A percentile compares a stretch with the other conserved stretches of the same genome.
Conservation (phyloP, 2,329 filamentous ascomycete genomes). For the Phyllosticta citribraziliensis region DNA sequence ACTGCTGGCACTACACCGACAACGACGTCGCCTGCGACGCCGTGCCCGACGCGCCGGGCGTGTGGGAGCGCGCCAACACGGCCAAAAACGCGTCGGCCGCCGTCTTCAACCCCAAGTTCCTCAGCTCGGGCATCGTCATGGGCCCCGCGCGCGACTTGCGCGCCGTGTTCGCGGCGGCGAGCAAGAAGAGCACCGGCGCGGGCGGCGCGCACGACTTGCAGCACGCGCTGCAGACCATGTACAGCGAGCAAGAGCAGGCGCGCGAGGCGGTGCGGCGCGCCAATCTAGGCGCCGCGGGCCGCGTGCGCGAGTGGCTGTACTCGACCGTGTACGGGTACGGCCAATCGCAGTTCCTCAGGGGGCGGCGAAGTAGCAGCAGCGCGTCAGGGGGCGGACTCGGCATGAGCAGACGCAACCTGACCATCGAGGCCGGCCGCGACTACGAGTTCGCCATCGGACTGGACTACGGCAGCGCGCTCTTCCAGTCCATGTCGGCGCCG, state of each 20-base stretch:
- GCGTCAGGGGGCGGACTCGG: background rate
- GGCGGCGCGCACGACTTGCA: constrained; percentile 25
- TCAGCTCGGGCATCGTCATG: constrained; percentile 41
- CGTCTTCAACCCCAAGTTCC: constrained; percentile 29
- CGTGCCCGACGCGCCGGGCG: constrained; percentile 42
- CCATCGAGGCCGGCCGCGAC: constrained; percentile 26
- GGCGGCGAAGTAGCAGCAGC: background rate
- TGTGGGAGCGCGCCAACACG: constrained; percentile 25
- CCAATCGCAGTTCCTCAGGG: constrained; percentile 14
- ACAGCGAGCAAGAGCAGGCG: constrained; percentile 44
- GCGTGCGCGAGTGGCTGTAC: constrained; percentile 19
- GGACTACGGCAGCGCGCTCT: constrained; percentile 43
- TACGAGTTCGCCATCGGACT: constrained; percentile 45
- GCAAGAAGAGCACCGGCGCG: constrained; percentile 16
- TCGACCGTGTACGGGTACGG: constrained; percentile 11
- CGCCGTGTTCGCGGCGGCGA: constrained; percentile 35
- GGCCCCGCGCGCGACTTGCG: constrained; percentile 42
- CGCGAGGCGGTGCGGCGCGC: constrained; percentile 27
- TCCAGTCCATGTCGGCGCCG: constrained; percentile 17
- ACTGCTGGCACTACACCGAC: constrained; percentile 35
- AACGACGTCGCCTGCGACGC: constrained; percentile 43
- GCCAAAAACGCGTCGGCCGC: background rate
- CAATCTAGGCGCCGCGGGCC: constrained; percentile 17
- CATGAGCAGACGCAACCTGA: constrained; percentile 2
- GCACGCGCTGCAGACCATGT: constrained; percentile 41